Percentiles rank a stretch among this genome's conserved stretches.
phyloP scores from a whole-genome alignment of 208 protist species.

The Crithidia expoeki region DNA sequence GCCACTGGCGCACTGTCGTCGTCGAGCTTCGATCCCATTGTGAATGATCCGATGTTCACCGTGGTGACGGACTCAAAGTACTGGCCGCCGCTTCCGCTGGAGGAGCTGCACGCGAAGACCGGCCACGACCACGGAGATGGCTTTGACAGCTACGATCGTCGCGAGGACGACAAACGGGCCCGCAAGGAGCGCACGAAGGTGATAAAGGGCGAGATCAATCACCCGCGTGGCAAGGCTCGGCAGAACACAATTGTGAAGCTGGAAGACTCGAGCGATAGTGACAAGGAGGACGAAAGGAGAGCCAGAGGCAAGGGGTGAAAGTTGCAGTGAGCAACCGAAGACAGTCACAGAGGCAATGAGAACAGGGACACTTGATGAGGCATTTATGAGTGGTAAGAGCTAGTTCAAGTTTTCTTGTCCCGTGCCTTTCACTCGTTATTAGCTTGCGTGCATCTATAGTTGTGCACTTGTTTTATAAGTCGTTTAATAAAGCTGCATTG shows the following conservation, averaged over 20 bases:
- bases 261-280: conserved; percentile 42
- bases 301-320: too few species aligned
- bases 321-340: too few species aligned
- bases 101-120: conserved; percentile 55
- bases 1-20: neutral
- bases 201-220: conserved; percentile 81
- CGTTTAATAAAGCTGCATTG: neutral
- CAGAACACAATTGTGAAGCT: conserved; percentile 65
- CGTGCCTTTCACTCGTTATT: too few species aligned
- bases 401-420: too few species aligned
- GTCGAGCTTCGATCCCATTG: conserved; percentile 73
- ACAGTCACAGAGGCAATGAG: too few species aligned
- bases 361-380: too few species aligned
- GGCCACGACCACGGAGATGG: conserved; percentile 60
- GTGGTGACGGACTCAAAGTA: conserved; percentile 64
- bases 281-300: conserved; percentile 19
- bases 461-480: conserved; percentile 11
- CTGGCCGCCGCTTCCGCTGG: conserved; percentile 75
- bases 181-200: conserved; percentile 57
- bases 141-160: conserved; percentile 84
- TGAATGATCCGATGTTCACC: conserved; percentile 74
- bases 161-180: conserved; percentile 66
- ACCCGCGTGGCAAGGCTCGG: conserved; percentile 76
- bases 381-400: too few species aligned
- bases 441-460: neutral